Conservation (phyloP, 306 rosid genomes). For the Astragalus glycyphyllos region DNA sequence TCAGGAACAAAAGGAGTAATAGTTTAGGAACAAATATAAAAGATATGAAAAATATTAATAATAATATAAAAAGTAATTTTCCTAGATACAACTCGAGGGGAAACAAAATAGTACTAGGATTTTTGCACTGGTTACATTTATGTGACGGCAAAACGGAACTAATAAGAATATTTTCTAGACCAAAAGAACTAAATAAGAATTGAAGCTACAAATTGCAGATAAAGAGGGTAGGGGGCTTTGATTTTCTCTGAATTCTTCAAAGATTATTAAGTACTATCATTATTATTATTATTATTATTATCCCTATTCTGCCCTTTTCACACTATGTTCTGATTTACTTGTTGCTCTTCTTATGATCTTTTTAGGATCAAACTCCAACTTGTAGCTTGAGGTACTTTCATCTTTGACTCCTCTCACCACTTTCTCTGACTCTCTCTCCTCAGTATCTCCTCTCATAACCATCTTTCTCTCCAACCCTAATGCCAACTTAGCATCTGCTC, state of each 20-base stretch:
- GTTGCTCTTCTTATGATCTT: conserved; percentile 60
- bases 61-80: too few relatives aligned
- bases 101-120: conserved; percentile 36
- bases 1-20: too few relatives aligned
- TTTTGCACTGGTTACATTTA: conserved; percentile 46
- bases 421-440: conserved; percentile 51
- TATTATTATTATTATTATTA: not conserved
- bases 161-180: too few relatives aligned
- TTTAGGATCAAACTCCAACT: conserved; percentile 66
- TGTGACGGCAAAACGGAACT: conserved; percentile 17
- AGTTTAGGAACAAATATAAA: too few relatives aligned
- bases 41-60: too few relatives aligned
- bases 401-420: conserved; percentile 48
- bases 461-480: conserved; percentile 54
- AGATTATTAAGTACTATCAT: not conserved
- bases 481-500: conserved; percentile 59
- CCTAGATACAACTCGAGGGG: too few relatives aligned
- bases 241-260: conserved; percentile 35
- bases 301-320: conserved; percentile 65
- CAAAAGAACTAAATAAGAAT: conserved; percentile 48
- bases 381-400: conserved; percentile 53
- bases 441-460: conserved; percentile 53
- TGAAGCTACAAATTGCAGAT: conserved; percentile 44
- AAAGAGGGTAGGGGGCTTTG: conserved; percentile 8
- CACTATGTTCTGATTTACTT: conserved; percentile 68